A percentile compares a stretch with the other conserved stretches of the same genome.
Conservation (phyloP, 345 rosid species). For the Melaleuca quinquenervia region DNA sequence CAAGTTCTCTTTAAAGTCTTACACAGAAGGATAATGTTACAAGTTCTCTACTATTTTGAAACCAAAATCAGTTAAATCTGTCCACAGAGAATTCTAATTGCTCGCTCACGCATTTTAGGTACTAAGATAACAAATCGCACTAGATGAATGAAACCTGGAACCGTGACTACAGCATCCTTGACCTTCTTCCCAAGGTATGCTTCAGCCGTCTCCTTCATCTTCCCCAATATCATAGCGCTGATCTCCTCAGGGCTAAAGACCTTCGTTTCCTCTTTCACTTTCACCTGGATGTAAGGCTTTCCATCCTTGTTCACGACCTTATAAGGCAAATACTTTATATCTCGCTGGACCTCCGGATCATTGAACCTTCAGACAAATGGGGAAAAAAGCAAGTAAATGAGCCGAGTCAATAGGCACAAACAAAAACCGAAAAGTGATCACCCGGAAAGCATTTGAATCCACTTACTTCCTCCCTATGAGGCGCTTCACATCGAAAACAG, state of each 20-base stretch:
- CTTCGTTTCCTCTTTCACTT: conserved; percentile 36
- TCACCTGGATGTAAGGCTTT: conserved; percentile 23
- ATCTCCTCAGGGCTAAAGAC: conserved; percentile 60
- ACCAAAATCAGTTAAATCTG: neutral
- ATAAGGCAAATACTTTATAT: conserved; percentile 43
- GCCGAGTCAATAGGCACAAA: neutral
- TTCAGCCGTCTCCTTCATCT: conserved; percentile 61
- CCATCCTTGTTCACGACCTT: conserved; percentile 30
- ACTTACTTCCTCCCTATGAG: conserved; percentile 38
- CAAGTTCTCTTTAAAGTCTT: neutral
- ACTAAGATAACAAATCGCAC: neutral
- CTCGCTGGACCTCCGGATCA: conserved; percentile 44
- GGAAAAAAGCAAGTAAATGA: neutral
- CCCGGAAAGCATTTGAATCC: neutral
- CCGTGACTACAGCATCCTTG: conserved; percentile 46
- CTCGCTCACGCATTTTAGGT: neutral
- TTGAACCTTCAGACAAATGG: conserved; percentile 8
- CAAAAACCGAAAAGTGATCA: neutral
- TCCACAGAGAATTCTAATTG: neutral
- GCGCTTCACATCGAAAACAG: conserved; percentile 44
- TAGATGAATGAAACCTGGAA: conserved; percentile 17
- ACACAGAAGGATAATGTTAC: neutral
- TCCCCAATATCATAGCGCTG: conserved; percentile 42
- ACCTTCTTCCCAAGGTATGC: conserved; percentile 40
- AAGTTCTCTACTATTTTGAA: neutral